These are phyloP conservation scores for Starmerella stigmatis DNA, from an alignment of 805 yeast genomes.

Conservation along the genomic window DNA sequence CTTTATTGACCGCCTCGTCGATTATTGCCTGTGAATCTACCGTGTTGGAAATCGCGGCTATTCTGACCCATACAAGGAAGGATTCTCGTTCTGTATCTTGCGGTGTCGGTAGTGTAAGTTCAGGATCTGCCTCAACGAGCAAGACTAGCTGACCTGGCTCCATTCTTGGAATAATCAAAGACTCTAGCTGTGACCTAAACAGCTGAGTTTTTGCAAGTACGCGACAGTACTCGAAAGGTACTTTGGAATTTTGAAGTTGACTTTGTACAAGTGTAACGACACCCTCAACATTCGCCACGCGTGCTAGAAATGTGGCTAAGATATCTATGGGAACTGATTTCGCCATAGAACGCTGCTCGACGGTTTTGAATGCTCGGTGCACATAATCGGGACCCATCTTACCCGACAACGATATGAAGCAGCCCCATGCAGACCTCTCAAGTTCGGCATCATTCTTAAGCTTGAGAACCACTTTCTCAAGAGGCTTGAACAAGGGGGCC, in stretches of 20 bases:
- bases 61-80: conserved; percentile 13
- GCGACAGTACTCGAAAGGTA: conserved; percentile 9
- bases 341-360: conserved; percentile 10
- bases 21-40: conserved; percentile 17
- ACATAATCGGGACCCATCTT: conserved; percentile 13
- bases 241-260: conserved; percentile 4
- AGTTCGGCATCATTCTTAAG: conserved; percentile 18
- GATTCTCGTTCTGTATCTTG: neutral
- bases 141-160: neutral
- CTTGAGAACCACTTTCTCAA: conserved; percentile 14
- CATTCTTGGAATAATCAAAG: neutral
- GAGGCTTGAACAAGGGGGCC: conserved; percentile 13
- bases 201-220: conserved; percentile 9
- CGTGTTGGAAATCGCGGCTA: conserved; percentile 15
- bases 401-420: conserved; percentile 20
- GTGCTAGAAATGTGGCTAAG: conserved; percentile 11
- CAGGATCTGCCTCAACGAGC: conserved; percentile 2
- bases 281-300: conserved; percentile 6
- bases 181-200: conserved; percentile 5
- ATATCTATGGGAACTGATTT: conserved; percentile 9
- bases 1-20: conserved; percentile 4
- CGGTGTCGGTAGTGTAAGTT: neutral
- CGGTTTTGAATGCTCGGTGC: conserved; percentile 10
- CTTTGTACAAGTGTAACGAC: neutral
- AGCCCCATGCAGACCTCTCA: conserved; percentile 25